Conservation (phyloP, 257 asterid species). For the Solanum chiquidenum region DNA sequence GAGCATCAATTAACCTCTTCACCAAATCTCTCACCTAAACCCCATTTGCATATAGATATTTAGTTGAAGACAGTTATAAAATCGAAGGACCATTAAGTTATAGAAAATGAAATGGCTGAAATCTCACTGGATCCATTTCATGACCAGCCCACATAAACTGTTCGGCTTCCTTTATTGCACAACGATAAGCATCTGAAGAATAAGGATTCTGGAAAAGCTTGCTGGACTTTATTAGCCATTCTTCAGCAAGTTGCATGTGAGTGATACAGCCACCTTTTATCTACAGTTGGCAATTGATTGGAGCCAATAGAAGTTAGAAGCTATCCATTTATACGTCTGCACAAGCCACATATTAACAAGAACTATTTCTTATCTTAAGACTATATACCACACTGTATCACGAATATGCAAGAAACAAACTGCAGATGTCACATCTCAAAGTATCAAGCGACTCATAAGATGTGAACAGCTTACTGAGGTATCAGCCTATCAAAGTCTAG, state of each 20-base stretch:
- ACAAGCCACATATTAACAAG: neutral
- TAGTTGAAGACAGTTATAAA: constrained; percentile 8
- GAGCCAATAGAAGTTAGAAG: neutral
- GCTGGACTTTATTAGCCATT: constrained; percentile 53
- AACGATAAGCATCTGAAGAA: constrained; percentile 45
- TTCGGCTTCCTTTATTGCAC: constrained; percentile 66
- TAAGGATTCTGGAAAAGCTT: constrained; percentile 58
- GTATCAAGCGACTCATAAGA: neutral
- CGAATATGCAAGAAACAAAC: neutral
- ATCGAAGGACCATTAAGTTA: neutral
- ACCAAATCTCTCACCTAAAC: constrained; percentile 62
- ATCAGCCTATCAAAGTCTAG: neutral
- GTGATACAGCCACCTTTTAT: constrained; percentile 54
- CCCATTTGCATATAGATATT: constrained; percentile 5
- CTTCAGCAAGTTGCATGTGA: constrained; percentile 70
- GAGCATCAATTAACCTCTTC: constrained; percentile 52
- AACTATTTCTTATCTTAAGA: neutral
- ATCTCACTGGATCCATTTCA: constrained; percentile 83
- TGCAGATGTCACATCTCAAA: neutral
- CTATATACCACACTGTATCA: neutral
- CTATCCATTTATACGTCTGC: neutral
- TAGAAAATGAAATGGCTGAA: constrained; percentile 16
- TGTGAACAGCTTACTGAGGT: neutral
- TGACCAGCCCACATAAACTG: constrained; percentile 94
- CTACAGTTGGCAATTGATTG: constrained; percentile 21